These are phyloP conservation scores for Termitomyces sp. DNA, from an alignment of 768 basidiomycete genomes.

Conservation along the genomic window DNA sequence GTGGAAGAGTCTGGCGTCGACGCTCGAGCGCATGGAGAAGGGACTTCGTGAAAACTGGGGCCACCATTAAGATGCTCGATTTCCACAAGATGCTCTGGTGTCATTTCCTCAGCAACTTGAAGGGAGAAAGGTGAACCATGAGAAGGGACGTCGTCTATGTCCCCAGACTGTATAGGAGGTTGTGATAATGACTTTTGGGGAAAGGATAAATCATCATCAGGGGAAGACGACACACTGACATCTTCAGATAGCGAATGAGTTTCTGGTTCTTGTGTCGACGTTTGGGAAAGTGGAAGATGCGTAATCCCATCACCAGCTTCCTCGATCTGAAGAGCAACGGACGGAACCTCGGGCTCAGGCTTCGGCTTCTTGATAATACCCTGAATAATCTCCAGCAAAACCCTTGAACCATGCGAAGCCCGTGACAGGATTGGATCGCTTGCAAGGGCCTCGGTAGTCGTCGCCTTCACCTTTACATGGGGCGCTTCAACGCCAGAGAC, in stretches of 20 bases:
- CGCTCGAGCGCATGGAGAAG: not conserved
- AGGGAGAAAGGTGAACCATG: not conserved
- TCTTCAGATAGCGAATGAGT: not conserved
- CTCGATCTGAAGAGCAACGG: not conserved
- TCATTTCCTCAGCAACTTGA: not conserved
- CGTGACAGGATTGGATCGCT: constrained; percentile 1
- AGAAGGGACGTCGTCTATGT: not conserved
- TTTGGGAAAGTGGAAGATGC: not conserved
- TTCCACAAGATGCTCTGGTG: not conserved
- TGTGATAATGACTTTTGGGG: not conserved
- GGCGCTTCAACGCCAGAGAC: not conserved
- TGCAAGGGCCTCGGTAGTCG: constrained; percentile 1
- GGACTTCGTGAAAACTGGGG: not conserved
- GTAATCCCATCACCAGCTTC: not conserved
- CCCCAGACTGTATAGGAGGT: not conserved
- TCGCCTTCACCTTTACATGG: not conserved
- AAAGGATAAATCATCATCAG: not conserved
- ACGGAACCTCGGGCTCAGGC: not conserved
- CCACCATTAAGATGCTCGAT: not conserved
- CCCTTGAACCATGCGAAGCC: not conserved
- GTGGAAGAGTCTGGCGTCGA: not conserved
- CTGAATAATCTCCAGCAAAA: constrained; percentile 2
- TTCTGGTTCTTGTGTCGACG: not conserved
- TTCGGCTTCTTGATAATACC: not conserved
- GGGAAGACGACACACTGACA: not conserved